Base-by-base conservation (phyloP, 2,329 filamentous ascomycete genomes). In the Colletotrichum simmondsii region DNA sequence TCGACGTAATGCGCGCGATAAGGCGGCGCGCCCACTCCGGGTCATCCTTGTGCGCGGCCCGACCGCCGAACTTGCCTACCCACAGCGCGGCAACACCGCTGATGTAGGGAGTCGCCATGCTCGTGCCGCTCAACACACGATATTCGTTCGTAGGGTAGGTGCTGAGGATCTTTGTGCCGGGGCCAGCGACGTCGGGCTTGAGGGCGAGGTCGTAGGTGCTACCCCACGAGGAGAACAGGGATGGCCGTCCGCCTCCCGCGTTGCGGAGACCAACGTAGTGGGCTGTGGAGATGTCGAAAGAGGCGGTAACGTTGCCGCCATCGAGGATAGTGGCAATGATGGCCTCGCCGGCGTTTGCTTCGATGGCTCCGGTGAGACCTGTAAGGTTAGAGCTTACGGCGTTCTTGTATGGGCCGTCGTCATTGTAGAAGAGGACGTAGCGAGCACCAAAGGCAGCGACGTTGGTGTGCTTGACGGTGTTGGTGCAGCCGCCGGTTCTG, bases 51-150 rank as follows among this genome's bases (percentile, higher is more conserved):
- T 82, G 76, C 3, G 75, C 71, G 4, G 63, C 67, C 16, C 80
- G 79, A 16, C 81, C 80, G 14, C 82, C 81, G 57, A 78, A 71
- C 19, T 75, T 75, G 10, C 78, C 74, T 53, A 82, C 78, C 57
- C 78, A 83, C 7, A 84, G 76, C 35, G 81, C 82, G 2, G 82
- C 81, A 57, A 83, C 79, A 42, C 84, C 85, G 26, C 85, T 84
- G 8, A 86, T 79, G 58, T 85, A 85, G 2, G 85, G 85, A 56
- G 81, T 82, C 5, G 85, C 84, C 87, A 88, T 88, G 2, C 84
- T 86, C 0, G 87, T 88, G 57, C 87, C 87, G 62, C 81, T 84
- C 37, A 85, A 78, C 5, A 87, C 80, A 12, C 80, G 80, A 62
- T 80, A 79, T 7, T 72, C 75, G 35, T 81, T 80, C 28, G 84